Evolutionary conservation across 495 filamentous ascomycete genomes (phyloP), one percentile per base, ranked within the genome.

Genomic region (Margaritispora aquatica): DNA sequence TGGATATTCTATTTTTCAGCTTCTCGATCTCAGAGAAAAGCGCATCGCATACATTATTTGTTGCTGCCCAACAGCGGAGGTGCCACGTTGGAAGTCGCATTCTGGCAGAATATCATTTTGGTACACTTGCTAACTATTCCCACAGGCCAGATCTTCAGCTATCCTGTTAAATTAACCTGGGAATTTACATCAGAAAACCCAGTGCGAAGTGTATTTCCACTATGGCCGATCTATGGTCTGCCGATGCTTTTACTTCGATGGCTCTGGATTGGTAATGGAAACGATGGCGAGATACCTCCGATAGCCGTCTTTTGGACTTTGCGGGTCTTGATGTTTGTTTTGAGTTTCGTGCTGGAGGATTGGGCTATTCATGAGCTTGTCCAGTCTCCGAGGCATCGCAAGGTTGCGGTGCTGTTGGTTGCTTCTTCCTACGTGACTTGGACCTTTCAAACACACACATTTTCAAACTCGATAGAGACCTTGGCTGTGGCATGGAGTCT

Each of bases 391-490:
- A 54, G 60, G n/a, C 84, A 91, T 65, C 83, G 90, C 57, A 82
- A 79, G 62, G 75, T 83, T 36, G 89, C 89, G 20, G 75, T 94
- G 38, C 76, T 92, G 27, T 74, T 97, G 51, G 85, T 96, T 52
- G 92, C 92, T 46, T 97, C 94, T 17, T 95, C 89, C 22, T 98
- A 97, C 73, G 93, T 97, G 63, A 97, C 94, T 50, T 97, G 94
- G 95, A 96, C 95, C 44, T 96, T 89, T 75, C 94, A 98, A 75
- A 96, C 89, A 44, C 94, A 98, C 76, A 97, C 95, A 31, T 97
- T 98, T 74, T 97, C 94, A 69, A 98, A 98, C 72, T 91, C 91
- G 53, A 82, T 97, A 65, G 94, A 98, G 74, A 97, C 94, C 1
- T 77, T 98, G 64, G 79, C 89, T 27, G 92, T 98, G 19, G 78